These are phyloP conservation scores for Anisogramma anomala DNA, from an alignment of 2,329 filamentous ascomycete species.

Conservation along the genomic window DNA sequence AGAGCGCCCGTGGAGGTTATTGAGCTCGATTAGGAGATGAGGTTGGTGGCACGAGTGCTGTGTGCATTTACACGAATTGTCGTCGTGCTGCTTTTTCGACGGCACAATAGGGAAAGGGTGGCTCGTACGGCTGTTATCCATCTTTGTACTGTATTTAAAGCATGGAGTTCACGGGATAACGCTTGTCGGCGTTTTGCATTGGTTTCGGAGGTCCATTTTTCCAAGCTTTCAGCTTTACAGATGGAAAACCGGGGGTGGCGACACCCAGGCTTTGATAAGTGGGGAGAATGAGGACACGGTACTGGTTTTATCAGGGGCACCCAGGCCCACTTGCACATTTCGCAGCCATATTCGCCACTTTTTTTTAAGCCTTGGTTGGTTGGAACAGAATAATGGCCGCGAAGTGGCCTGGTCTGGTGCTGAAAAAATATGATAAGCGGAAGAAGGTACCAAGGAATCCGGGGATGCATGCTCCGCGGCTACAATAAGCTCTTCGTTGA, in stretches of 20 bases:
- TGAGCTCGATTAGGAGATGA: constrained; percentile 9
- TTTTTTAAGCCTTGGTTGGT: too few species aligned
- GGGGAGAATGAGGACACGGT: background rate
- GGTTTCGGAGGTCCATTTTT: background rate
- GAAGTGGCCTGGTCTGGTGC: too few species aligned
- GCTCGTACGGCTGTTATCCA: background rate
- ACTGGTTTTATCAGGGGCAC: background rate
- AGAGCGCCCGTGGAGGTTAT: constrained; percentile 9
- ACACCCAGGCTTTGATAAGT: background rate
- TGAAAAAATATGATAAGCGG: too few species aligned
- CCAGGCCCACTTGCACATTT: background rate
- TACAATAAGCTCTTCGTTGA: too few species aligned
- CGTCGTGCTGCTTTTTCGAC: background rate
- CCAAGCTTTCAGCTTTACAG: too few species aligned
- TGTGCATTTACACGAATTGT: background rate
- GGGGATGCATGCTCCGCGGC: too few species aligned
- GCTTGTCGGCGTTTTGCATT: background rate
- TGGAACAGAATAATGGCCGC: too few species aligned
- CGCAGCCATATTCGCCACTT: background rate
- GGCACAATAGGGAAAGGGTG: background rate
- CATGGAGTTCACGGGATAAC: background rate
- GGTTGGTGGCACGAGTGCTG: background rate
- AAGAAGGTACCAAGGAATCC: too few species aligned
- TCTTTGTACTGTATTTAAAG: background rate
- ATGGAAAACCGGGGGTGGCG: background rate